Evolutionary conservation across 2,329 filamentous ascomycete species (phyloP).

Genomic region (Ceratocystis harringtonii): DNA sequence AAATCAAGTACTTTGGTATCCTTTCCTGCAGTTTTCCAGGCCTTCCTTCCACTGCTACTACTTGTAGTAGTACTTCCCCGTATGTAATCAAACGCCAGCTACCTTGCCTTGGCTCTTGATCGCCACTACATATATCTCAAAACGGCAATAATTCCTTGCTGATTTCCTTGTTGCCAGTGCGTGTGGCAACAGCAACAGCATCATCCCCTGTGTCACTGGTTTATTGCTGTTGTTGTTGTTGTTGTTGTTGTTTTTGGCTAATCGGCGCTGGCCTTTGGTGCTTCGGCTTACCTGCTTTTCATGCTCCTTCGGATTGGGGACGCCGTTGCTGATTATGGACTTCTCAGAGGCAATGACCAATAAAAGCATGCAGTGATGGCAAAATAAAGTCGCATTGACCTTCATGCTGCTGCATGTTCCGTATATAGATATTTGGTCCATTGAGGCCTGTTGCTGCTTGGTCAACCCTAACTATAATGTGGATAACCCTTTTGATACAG

Average conservation of each 20-base stretch:
- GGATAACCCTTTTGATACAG: background rate
- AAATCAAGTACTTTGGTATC: background rate
- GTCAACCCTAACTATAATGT: no score
- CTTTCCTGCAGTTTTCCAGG: no score
- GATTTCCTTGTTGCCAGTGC: background rate
- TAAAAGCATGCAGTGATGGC: no score
- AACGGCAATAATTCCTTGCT: conserved; percentile 1
- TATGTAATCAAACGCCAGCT: conserved; percentile 4
- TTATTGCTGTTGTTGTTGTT: background rate
- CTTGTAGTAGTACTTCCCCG: background rate
- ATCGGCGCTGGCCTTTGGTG: no score
- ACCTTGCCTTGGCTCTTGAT: background rate
- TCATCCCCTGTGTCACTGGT: background rate
- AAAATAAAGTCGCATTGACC: no score
- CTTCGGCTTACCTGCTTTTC: no score
- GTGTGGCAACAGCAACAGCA: background rate
- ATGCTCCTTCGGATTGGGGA: no score
- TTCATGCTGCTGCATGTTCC: no score
- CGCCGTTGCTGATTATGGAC: no score
- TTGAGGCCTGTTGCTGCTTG: no score
- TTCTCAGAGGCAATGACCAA: no score
- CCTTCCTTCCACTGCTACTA: background rate
- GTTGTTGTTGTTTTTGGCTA: background rate
- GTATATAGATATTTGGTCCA: no score
- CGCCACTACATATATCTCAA: background rate